Evolutionary conservation across 164 flowering plant species (phyloP).

Genomic region (Amborella trichopoda): DNA sequence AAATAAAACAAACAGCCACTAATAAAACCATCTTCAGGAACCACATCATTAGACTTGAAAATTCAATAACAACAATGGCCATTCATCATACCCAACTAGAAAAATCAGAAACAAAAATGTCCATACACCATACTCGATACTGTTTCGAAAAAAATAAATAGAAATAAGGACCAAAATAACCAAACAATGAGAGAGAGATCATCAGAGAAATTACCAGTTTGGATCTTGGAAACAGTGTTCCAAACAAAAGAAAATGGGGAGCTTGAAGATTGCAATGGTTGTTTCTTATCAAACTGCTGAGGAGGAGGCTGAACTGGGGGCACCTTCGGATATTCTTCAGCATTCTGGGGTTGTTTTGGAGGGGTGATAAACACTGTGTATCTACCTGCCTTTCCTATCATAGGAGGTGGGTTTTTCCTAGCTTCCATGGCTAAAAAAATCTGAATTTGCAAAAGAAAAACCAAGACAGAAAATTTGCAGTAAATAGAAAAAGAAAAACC

Average conservation of each 20-base stretch:
- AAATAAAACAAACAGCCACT: too few species aligned
- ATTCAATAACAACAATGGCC: too few species aligned
- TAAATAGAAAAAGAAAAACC: neutral
- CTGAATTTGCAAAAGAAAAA: neutral
- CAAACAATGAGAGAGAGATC: neutral
- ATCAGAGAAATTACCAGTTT: conserved; percentile 36
- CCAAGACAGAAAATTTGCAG: neutral
- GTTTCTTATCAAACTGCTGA: conserved; percentile 30
- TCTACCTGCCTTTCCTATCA: conserved; percentile 85
- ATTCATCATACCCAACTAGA: too few species aligned
- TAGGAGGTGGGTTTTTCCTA: conserved; percentile 62
- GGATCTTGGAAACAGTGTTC: conserved; percentile 63
- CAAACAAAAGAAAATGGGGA: conserved; percentile 42
- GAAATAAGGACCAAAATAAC: neutral
- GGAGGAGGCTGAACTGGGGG: conserved; percentile 65
- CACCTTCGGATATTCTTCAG: conserved; percentile 3
- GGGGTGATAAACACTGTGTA: conserved; percentile 95
- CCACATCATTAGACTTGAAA: too few species aligned
- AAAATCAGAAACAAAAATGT: too few species aligned
- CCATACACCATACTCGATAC: too few species aligned
- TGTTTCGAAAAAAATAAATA: neutral
- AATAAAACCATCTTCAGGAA: too few species aligned
- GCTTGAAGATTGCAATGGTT: conserved; percentile 6
- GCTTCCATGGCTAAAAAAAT: conserved; percentile 16
- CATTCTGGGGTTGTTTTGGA: conserved; percentile 24